Evolutionary conservation across 768 basidiomycete genomes (phyloP).

Genomic region (Steccherinum ochraceum): DNA sequence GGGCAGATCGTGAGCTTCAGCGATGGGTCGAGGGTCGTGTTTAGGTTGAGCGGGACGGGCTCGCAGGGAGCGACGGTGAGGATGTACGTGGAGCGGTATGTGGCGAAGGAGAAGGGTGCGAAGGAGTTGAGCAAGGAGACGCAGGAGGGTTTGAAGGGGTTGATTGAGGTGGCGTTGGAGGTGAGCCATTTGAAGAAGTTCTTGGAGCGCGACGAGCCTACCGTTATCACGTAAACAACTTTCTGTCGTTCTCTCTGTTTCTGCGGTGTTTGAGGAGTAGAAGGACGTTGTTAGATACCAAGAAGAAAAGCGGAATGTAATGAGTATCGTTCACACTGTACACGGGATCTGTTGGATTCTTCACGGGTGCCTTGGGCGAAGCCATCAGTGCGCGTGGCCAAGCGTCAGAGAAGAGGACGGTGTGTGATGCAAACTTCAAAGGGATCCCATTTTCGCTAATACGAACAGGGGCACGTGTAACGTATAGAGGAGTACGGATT

Average conservation of each 20-base stretch:
- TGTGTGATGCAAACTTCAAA: too few species aligned
- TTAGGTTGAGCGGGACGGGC: slow-evolving; percentile 94
- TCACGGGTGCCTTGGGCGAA: too few species aligned
- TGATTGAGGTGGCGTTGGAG: slow-evolving; percentile 92
- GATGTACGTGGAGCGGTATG: slow-evolving; percentile 93
- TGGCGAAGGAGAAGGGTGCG: slow-evolving; percentile 61
- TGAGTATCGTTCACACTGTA: too few species aligned
- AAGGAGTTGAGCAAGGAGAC: slow-evolving; percentile 69
- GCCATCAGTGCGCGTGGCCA: too few species aligned
- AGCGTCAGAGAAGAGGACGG: too few species aligned
- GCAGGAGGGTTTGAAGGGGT: slow-evolving; percentile 84
- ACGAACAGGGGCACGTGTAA: too few species aligned
- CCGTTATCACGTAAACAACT: slow-evolving; percentile 89
- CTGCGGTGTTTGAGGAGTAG: background rate
- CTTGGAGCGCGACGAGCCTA: slow-evolving; percentile 84
- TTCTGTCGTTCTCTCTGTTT: too few species aligned
- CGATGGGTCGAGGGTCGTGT: slow-evolving; percentile 92
- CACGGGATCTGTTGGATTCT: too few species aligned
- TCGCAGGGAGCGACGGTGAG: slow-evolving; percentile 95
- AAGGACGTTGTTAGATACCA: background rate
- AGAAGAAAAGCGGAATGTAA: background rate
- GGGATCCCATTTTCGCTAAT: too few species aligned
- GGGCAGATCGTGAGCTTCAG: slow-evolving; percentile 89
- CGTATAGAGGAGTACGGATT: too few species aligned
- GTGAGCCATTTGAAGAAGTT: slow-evolving; percentile 82